Base-by-base conservation (phyloP, 306 rosid species). In the Betula pendula region DNA sequence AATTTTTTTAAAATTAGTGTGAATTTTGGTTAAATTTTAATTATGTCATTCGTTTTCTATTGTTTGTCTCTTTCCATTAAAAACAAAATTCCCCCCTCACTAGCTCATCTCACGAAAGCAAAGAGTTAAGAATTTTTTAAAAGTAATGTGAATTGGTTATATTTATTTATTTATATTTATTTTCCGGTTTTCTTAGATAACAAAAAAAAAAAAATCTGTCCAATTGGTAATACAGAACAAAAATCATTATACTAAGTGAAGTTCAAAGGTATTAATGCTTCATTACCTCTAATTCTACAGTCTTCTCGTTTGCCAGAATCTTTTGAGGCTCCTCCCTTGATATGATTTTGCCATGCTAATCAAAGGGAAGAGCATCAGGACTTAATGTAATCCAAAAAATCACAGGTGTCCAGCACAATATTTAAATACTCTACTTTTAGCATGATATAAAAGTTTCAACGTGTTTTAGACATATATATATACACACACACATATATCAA, bases 301-400 rank as follows among this genome's bases (percentile, higher is more conserved):
- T 87, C 85, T 89, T 90, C 73, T 90, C 92, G 71, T 87, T 87
- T 0, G 87, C 91, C 80, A 92, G 84, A 74, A 86, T 82, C 81
- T 82, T 75, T 72, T 95, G 82, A 52, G 92, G 89, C 82, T 95
- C 99, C 76, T 89, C 92, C 86, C 97, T 90, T 72, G 97, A 83
- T 83, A 89, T 90, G 85, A 95, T 75, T 83, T 90, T 89, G 51
- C 96, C 95, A 25, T 90, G 93, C 99, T 95, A 95, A 83, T 73
- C 74, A 75, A 49, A 73, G 83, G 55, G 59, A 76, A 80, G 72
- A 74, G 74, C 70, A 47, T 87, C 70, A 81, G 82, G 73, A 63
- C 47, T 50, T 60, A 45, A 59, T 17, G 45, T 65, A 65, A 71
- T 40, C 72, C 60, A 72, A 77, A 56, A 71, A 75, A 73, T 38